Base-by-base conservation (phyloP, 768 basidiomycete species). In the Pleurotus salmoneostramineus region DNA sequence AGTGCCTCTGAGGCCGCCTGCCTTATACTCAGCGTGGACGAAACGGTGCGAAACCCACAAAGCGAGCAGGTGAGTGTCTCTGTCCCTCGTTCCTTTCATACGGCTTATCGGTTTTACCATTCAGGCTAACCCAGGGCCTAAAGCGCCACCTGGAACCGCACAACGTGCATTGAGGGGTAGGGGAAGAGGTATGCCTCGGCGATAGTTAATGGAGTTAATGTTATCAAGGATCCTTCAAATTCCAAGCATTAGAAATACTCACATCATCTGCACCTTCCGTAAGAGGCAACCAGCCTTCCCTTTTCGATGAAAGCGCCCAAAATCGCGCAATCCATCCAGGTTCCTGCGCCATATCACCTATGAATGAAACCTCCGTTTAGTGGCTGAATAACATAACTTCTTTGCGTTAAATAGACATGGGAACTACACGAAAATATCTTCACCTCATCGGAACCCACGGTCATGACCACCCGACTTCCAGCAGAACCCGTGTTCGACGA, bases 1-100 rank as follows among this genome's bases (percentile, higher is more conserved):
- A 96, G 95, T 67, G 97, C 97, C 4, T 81, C 92, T 7, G 97
- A 99, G 73, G 97, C 97, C 7, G 96, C 97, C 8, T 98, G 92
- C 72, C 72, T 99, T 70, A 93, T 98, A 64, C 75, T 99, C 58
- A 95, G 92, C 62, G 92, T 99, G 3, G 97, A 99, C 66, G 97
- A 99, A 78, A 99, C 97, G 4, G 95, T 98, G 32, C 81, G 91
- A 62, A 96, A 94, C 68, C 96, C 96, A 2, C 93, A 96, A 69
- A 93, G 90, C 68, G 94, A 96, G 82, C 81, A 84, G 66, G 95
- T 95, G 73, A 65, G 89, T 78, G 12, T 11, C 40, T 17, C 11
- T 8, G 15, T 33, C 27, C 43, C 21, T 52, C 40, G 49, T 11
- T 14, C 56, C 40, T 43, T 51, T 58, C 27, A 35, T 27, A 27